Conservation (phyloP, 208 protist genomes). For the Spongospora subterranea region DNA sequence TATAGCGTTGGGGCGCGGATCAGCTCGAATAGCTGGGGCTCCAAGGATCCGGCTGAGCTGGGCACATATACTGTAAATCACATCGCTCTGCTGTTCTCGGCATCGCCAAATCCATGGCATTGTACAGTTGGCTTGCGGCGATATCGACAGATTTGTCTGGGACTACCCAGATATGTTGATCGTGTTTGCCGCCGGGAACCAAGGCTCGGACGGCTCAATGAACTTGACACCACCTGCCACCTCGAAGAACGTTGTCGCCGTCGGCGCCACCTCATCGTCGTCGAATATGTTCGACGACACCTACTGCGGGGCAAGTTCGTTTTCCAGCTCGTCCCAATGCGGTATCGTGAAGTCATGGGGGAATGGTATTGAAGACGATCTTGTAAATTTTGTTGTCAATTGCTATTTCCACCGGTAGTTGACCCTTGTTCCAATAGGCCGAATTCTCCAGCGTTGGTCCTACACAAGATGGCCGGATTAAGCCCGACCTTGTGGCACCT, state of each 20-base stretch:
- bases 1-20: conserved; percentile 38
- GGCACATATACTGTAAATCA: not conserved
- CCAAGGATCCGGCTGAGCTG: not conserved
- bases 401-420: not conserved
- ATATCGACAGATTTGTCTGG: conserved; percentile 55
- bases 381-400: not conserved
- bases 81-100: not conserved
- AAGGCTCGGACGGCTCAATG: not conserved
- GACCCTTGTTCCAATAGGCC: conserved; percentile 9
- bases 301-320: not conserved
- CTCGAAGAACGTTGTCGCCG: conserved; percentile 54
- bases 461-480: conserved; percentile 57
- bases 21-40: conserved; percentile 53
- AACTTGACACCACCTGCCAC: conserved; percentile 10
- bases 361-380: conserved; percentile 38
- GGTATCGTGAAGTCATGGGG: not conserved
- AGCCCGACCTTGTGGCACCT: conserved; percentile 56
- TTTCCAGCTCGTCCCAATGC: not conserved
- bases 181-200: conserved; percentile 62
- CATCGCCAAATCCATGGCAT: not conserved
- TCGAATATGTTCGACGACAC: conserved; percentile 2
- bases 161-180: conserved; percentile 40
- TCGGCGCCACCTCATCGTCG: conserved; percentile 47
- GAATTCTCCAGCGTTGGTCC: conserved; percentile 54
- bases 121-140: not conserved